phyloP scores from a whole-genome alignment of 163 green algal genomes.

The Chlorella variabilis region DNA sequence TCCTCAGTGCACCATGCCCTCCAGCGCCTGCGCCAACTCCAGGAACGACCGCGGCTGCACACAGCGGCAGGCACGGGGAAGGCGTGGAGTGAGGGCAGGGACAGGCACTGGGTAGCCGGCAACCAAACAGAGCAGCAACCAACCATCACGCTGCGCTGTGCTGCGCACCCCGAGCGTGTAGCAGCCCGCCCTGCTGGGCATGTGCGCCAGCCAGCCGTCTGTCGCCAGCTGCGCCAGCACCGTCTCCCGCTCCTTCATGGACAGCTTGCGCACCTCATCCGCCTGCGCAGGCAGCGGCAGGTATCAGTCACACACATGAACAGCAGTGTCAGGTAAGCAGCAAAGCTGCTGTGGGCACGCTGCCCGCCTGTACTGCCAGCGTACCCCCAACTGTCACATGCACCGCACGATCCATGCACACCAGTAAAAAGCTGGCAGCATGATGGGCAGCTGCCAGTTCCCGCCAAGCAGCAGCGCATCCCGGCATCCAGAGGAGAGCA shows the following conservation, averaged over 20 bases:
- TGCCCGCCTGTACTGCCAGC: too few relatives aligned
- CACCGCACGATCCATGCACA: too few relatives aligned
- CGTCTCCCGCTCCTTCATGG: constrained; percentile 9
- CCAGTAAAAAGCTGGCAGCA: background rate
- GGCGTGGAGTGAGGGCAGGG: background rate
- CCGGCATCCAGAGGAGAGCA: background rate
- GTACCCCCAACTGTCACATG: too few relatives aligned
- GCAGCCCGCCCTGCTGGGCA: constrained; percentile 1
- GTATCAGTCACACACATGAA: background rate
- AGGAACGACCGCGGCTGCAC: constrained; percentile 26
- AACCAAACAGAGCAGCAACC: background rate
- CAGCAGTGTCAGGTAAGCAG: too few relatives aligned
- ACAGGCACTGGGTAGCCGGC: background rate
- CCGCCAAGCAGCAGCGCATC: too few relatives aligned
- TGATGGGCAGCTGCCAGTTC: too few relatives aligned
- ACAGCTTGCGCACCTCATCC: constrained; percentile 11
- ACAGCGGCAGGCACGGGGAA: too few relatives aligned
- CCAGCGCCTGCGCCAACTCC: constrained; percentile 19
- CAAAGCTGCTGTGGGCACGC: too few relatives aligned
- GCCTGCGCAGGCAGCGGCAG: constrained; percentile 2
- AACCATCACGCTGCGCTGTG: too few relatives aligned
- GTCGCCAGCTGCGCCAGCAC: constrained; percentile 6
- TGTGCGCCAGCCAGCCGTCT: constrained; percentile 41
- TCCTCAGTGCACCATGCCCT: background rate
- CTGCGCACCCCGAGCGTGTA: constrained; percentile 43